Evolutionary conservation across 2,329 filamentous ascomycete genomes (phyloP).

Genomic region (Ophiostoma pallidulum): DNA sequence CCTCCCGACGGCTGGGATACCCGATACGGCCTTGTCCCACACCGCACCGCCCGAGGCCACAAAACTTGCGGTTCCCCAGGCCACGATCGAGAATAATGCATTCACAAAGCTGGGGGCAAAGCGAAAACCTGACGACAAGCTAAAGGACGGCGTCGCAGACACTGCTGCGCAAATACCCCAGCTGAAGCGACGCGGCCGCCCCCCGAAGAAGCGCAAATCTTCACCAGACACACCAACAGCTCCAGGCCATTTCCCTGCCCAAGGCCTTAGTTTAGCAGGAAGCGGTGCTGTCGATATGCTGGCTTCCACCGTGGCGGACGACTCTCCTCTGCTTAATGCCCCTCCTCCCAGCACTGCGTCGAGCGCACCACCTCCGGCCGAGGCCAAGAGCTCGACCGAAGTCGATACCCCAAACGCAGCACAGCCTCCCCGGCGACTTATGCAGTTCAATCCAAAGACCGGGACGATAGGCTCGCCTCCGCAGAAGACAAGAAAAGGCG

Average conservation of each 20-base stretch:
- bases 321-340: too few relatives aligned
- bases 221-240: background rate
- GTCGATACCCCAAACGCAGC: background rate
- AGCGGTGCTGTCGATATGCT: too few relatives aligned
- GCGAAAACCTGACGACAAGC: constrained; percentile 16
- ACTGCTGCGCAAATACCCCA: background rate
- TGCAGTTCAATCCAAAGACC: constrained; percentile 50
- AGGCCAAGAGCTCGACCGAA: too few relatives aligned
- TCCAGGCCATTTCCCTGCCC: background rate
- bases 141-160: background rate
- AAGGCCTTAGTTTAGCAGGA: too few relatives aligned
- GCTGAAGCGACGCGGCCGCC: constrained; percentile 15
- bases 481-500: constrained; percentile 31
- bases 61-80: background rate
- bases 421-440: constrained; percentile 34
- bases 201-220: constrained; percentile 21
- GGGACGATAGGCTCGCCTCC: constrained; percentile 55
- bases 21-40: too few relatives aligned
- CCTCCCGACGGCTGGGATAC: too few relatives aligned
- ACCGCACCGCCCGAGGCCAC: too few relatives aligned
- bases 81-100: background rate
- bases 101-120: constrained; percentile 4
- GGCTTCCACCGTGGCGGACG: too few relatives aligned
- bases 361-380: too few relatives aligned
- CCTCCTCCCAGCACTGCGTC: background rate